These are phyloP conservation scores for Linnemannia hyalina DNA, from an alignment of 192 early-diverging fungal species.

Conservation along the genomic window DNA sequence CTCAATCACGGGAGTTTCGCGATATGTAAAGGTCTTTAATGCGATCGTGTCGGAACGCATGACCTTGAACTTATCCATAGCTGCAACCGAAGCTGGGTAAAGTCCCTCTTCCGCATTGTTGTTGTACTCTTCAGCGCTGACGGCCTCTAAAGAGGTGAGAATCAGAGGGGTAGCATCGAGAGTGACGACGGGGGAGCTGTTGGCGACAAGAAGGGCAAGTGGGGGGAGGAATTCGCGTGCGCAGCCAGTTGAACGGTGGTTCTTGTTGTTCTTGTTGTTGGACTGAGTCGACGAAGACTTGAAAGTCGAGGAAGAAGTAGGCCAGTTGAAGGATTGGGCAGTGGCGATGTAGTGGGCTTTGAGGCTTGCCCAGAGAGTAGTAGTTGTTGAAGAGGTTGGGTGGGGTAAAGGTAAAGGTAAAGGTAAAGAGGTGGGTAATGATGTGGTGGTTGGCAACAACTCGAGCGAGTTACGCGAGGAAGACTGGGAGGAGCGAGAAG, in stretches of 20 bases:
- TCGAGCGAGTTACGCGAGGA: constrained; percentile 13
- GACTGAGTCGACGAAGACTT: background rate
- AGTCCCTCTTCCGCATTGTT: background rate
- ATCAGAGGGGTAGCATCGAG: constrained; percentile 37
- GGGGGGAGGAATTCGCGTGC: constrained; percentile 25
- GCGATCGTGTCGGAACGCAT: constrained; percentile 39
- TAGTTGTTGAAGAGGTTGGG: constrained; percentile 5
- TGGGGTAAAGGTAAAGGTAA: constrained; percentile 11
- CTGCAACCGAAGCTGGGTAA: constrained; percentile 35
- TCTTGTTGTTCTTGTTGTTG: background rate
- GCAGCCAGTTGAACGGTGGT: background rate
- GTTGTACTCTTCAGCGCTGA: background rate
- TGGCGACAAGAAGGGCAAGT: constrained; percentile 19
- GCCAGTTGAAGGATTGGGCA: background rate
- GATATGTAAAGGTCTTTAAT: constrained; percentile 47
- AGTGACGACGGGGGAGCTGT: constrained; percentile 28
- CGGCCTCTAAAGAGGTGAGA: constrained; percentile 21
- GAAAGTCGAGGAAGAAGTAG: background rate
- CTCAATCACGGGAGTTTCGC: constrained; percentile 35
- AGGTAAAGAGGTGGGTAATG: background rate
- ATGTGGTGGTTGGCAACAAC: constrained; percentile 6
- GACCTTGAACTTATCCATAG: constrained; percentile 48
- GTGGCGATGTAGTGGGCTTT: constrained; percentile 27
- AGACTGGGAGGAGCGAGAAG: background rate
- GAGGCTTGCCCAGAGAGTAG: constrained; percentile 29